A percentile compares a stretch with the other conserved stretches of the same genome.
These are phyloP conservation scores for Phyllosticta citriasiana DNA, from an alignment of 2,329 filamentous ascomycete species.

Conservation along the genomic window DNA sequence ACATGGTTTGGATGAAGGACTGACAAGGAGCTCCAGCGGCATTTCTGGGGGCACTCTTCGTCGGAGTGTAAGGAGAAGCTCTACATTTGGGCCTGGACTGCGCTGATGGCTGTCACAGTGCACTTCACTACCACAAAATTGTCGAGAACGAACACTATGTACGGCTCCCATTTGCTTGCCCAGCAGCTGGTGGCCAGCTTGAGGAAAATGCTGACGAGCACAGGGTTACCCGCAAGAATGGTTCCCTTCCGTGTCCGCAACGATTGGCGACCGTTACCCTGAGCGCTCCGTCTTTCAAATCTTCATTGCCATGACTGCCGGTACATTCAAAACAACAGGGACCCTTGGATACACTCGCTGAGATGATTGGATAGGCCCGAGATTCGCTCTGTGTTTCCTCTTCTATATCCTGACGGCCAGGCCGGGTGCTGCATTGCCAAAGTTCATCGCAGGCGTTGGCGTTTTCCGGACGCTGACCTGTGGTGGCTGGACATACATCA, in stretches of 20 bases:
- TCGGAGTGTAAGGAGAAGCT: conserved; percentile 45
- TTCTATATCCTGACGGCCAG: conserved; percentile 84
- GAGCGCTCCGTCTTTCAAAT: conserved; percentile 95
- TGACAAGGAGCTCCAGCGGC: conserved; percentile 47
- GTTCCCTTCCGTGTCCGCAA: conserved; percentile 93
- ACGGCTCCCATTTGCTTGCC: conserved; percentile 15
- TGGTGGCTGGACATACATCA: conserved; percentile 97
- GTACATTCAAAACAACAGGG: conserved; percentile 34
- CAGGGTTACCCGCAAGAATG: conserved; percentile 65
- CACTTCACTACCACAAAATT: conserved; percentile 90
- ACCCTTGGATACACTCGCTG: not conserved
- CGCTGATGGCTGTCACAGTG: conserved; percentile 28
- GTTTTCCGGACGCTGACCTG: conserved; percentile 85
- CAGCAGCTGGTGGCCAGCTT: not conserved
- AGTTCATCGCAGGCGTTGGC: conserved; percentile 69
- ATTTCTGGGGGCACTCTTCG: conserved; percentile 75
- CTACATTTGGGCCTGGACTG: not conserved
- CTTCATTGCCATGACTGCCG: conserved; percentile 93
- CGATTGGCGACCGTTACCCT: conserved; percentile 93
- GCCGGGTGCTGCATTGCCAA: conserved; percentile 65
- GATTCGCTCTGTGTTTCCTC: conserved; percentile 80
- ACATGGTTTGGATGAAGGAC: not conserved
- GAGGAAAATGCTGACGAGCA: conserved; percentile 9
- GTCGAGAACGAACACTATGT: conserved; percentile 90
- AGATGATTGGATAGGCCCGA: conserved; percentile 52